Conservation (phyloP, 345 rosid species). For the Boechera divaricarpa region DNA sequence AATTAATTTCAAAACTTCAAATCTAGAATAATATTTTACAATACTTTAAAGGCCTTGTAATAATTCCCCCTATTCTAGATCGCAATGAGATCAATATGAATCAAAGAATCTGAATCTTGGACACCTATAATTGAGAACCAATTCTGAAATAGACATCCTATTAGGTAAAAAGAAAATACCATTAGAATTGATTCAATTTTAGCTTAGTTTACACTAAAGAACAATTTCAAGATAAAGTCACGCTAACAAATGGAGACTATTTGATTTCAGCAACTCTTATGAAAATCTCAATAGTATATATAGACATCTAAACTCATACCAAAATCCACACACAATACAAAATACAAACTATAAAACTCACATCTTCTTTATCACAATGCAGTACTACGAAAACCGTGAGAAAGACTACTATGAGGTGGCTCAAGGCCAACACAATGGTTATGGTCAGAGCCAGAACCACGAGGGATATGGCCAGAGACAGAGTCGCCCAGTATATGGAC, state of each 20-base stretch:
- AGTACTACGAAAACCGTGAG: conserved; percentile 35
- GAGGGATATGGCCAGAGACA: no score
- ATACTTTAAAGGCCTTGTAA: no score
- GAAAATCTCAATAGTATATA: conserved; percentile 23
- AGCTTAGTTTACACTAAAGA: conserved; percentile 12
- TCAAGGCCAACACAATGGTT: conserved; percentile 24
- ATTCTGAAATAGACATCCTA: conserved; percentile 38
- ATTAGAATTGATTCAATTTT: conserved; percentile 37
- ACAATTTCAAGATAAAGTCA: conserved; percentile 32
- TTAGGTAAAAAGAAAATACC: conserved; percentile 27
- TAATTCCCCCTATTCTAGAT: not conserved
- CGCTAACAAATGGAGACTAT: not conserved
- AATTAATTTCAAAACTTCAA: not conserved
- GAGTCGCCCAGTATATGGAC: no score
- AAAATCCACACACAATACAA: conserved; percentile 29
- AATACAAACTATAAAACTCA: conserved; percentile 22
- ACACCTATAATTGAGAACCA: conserved; percentile 29
- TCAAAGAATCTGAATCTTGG: conserved; percentile 30
- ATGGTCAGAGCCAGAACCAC: not conserved
- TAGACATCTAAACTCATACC: conserved; percentile 18
- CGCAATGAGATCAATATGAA: conserved; percentile 23
- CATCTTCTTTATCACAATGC: conserved; percentile 29
- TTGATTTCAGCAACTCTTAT: not conserved
- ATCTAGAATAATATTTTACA: no score
- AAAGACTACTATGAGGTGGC: conserved; percentile 36